Base-by-base conservation (phyloP, 31 red algal species). In the Porphyra umbilicalis region DNA sequence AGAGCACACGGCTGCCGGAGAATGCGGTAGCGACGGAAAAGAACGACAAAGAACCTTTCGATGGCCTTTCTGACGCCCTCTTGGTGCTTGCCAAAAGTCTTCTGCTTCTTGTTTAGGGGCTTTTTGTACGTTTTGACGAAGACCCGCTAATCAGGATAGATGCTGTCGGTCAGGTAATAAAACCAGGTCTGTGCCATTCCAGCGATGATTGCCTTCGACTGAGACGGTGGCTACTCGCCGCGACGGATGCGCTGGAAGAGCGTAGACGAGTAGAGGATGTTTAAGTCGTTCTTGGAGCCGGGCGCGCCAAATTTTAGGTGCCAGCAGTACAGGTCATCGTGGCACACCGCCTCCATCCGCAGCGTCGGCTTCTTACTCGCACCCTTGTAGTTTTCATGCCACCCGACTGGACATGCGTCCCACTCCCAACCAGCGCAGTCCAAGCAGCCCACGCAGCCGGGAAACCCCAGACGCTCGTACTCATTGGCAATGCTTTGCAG, bases 241-340 rank as follows among this genome's bases (percentile, higher is more conserved):
- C 29, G 76, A 0, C 86, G 38, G 76, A 86, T 77, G 9, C 88
- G 75, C 76, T 89, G 78, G 35, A 93, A 93, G 14, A 88, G 33
- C 18, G 8, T 32, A 46, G 8, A 85, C 75, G 88, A 75, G 32
- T 82, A n/a, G 15, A 89, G 32, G 85, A 85, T n/a, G n/a, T n/a
- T n/a, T n/a, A n/a, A n/a, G n/a, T n/a, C n/a, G n/a, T n/a, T n/a
- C n/a, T n/a, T n/a, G 34, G 81, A 81, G 0, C 79, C 91, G 34
- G 83, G 91, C 36, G 76, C 38, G 34, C 85, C 91, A 82, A 86
- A 93, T 20, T 78, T 76, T 31, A 93, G 42, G 40, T 88, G 85
- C 83, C 85, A 88, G 3, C 88, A 83, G 30, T 82, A 80, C 4
- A 93, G 86, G 11, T 85, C 38, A 76, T 88, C 86, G 71, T 93